phyloP scores from a whole-genome alignment of 2,329 filamentous ascomycete species.

The Waltergamsia citrina region DNA sequence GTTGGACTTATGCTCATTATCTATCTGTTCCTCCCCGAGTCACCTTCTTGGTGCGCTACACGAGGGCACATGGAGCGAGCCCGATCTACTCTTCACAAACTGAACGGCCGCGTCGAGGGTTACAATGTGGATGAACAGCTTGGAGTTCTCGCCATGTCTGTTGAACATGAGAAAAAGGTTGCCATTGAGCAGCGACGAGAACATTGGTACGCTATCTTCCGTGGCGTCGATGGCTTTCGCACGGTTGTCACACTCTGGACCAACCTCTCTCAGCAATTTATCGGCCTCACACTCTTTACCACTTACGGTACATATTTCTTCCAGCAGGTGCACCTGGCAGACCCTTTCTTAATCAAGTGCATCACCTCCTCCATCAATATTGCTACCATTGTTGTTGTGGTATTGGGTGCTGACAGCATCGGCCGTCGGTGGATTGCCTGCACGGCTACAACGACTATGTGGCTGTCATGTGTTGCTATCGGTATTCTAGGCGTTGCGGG shows the following conservation, averaged over 20 bases:
- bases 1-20: slow-evolving; percentile 28
- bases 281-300: slow-evolving; percentile 11
- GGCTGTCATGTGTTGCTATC: slow-evolving; percentile 8
- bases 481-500: slow-evolving; percentile 11
- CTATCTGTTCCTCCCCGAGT: slow-evolving; percentile 26
- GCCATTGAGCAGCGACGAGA: slow-evolving; percentile 12
- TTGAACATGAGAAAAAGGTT: slow-evolving; percentile 14
- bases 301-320: slow-evolving; percentile 14
- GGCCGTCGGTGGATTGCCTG: slow-evolving; percentile 10
- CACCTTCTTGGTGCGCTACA: slow-evolving; percentile 26
- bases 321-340: slow-evolving; percentile 10
- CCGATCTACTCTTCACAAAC: slow-evolving; percentile 8
- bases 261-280: slow-evolving; percentile 11
- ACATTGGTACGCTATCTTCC: slow-evolving; percentile 19
- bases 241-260: slow-evolving; percentile 19
- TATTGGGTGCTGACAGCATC: slow-evolving; percentile 9
- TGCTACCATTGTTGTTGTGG: slow-evolving; percentile 6
- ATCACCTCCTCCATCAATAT: slow-evolving; percentile 10
- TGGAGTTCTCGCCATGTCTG: slow-evolving; percentile 9
- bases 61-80: slow-evolving; percentile 11
- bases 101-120: slow-evolving; percentile 13
- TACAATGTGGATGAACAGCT: slow-evolving; percentile 19
- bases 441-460: slow-evolving; percentile 7
- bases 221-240: slow-evolving; percentile 16
- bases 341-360: slow-evolving; percentile 10